A percentile compares a stretch with the other conserved stretches of the same genome.
phyloP scores from a whole-genome alignment of 2,329 filamentous ascomycete genomes.

The Bipolaris sorokiniana region DNA sequence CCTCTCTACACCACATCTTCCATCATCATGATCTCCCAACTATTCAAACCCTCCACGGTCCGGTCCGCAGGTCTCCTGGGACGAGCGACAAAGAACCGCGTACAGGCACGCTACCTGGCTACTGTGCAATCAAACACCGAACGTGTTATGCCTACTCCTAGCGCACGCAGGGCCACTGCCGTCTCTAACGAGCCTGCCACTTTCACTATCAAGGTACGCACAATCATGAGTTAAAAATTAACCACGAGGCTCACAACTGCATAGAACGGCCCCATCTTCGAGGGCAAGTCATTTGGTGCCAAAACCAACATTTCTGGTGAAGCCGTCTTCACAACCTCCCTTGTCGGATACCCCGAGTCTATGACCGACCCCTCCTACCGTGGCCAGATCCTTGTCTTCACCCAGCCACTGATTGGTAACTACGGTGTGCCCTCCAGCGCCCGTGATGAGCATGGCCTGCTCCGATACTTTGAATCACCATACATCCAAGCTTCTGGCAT shows the following conservation, averaged over 20 bases:
- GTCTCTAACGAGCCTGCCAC: conserved; percentile 80
- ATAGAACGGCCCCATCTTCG: conserved; percentile 92
- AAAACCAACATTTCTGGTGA: conserved; percentile 97
- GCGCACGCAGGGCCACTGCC: conserved; percentile 65
- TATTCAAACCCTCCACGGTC: conserved; percentile 59
- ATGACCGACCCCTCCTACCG: conserved; percentile 73
- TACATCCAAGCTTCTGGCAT: conserved; percentile 96
- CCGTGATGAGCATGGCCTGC: conserved; percentile 84
- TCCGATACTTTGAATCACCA: conserved; percentile 98
- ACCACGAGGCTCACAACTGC: conserved; percentile 41
- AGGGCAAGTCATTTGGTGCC: conserved; percentile 94
- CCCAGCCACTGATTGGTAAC: conserved; percentile 96
- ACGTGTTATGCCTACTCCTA: conserved; percentile 67
- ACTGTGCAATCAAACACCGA: conserved; percentile 73
- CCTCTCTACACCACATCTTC: conserved; percentile 29
- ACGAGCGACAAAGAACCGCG: conserved; percentile 54
- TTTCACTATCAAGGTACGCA: conserved; percentile 84
- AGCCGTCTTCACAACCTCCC: conserved; percentile 96
- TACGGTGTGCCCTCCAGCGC: conserved; percentile 91
- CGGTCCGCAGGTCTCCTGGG: conserved; percentile 52
- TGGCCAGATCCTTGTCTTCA: conserved; percentile 97
- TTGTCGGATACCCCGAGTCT: conserved; percentile 96
- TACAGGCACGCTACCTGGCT: conserved; percentile 62
- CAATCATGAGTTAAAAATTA: not conserved
- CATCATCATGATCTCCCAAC: conserved; percentile 60